Evolutionary conservation across 441 rosid species (phyloP).

Genomic region (Theobroma grandiflorum): DNA sequence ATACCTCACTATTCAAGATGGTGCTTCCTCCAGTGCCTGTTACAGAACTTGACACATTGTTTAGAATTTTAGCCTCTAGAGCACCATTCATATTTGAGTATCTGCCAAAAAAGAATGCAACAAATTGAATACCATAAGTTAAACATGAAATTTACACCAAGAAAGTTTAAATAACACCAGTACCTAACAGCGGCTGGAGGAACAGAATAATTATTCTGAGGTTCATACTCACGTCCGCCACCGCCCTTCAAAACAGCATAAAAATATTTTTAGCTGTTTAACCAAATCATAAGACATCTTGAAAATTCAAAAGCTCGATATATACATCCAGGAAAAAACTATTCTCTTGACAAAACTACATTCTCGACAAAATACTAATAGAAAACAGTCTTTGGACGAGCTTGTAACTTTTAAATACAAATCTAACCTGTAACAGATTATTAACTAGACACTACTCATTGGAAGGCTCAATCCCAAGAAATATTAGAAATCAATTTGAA

Average conservation of each 20-base stretch:
- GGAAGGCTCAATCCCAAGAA: background rate
- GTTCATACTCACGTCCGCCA: slow-evolving; percentile 49
- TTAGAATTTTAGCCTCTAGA: slow-evolving; percentile 45
- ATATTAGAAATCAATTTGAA: slow-evolving; percentile 2
- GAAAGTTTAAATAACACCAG: slow-evolving; percentile 17
- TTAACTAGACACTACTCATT: background rate
- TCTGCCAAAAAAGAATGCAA: slow-evolving; percentile 33
- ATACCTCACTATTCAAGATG: slow-evolving; percentile 52
- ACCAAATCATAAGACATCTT: slow-evolving; percentile 6
- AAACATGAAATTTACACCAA: slow-evolving; percentile 4
- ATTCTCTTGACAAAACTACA: background rate
- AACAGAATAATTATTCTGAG: slow-evolving; percentile 43
- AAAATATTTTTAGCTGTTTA: slow-evolving; percentile 21
- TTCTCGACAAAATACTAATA: background rate
- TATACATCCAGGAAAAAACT: background rate
- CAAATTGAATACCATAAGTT: slow-evolving; percentile 20
- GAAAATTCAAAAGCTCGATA: background rate
- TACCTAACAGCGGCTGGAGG: slow-evolving; percentile 54
- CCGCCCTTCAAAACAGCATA: slow-evolving; percentile 48
- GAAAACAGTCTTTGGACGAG: background rate
- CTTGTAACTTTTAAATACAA: background rate
- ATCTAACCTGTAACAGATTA: background rate
- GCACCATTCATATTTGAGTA: slow-evolving; percentile 40
- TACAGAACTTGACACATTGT: slow-evolving; percentile 36
- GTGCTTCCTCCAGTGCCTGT: slow-evolving; percentile 42